Conservation (phyloP, 2,329 filamentous ascomycete species). For the Penicillium paneum region DNA sequence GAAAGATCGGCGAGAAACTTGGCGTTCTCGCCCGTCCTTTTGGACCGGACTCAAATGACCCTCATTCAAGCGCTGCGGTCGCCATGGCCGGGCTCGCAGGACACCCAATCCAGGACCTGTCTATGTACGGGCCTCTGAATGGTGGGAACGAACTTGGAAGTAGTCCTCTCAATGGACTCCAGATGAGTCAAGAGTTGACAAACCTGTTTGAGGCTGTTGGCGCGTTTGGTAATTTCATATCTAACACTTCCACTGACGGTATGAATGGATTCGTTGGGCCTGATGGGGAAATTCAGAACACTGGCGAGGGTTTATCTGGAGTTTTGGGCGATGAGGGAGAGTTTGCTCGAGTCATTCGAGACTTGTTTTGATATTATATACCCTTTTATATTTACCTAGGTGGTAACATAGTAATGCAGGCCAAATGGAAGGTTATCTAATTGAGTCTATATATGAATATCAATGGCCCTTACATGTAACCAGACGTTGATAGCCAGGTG, state of each 20-base stretch:
- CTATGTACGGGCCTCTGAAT: conserved; percentile 46
- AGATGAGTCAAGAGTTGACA: conserved; percentile 59
- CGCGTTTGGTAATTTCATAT: conserved; percentile 46
- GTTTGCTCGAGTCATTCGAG: conserved; percentile 57
- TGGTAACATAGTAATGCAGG: background rate
- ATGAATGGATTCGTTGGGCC: conserved; percentile 39
- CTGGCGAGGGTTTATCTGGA: conserved; percentile 44
- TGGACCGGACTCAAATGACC: conserved; percentile 47
- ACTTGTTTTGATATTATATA: conserved; percentile 50
- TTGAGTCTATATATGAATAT: background rate
- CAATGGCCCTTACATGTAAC: background rate
- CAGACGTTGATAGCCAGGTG: background rate
- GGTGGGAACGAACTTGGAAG: conserved; percentile 46
- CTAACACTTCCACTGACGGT: conserved; percentile 32
- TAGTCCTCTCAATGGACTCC: conserved; percentile 57
- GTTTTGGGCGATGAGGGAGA: conserved; percentile 58
- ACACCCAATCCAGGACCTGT: conserved; percentile 58
- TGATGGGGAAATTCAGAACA: conserved; percentile 41
- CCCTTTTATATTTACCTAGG: background rate
- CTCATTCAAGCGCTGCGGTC: conserved; percentile 60
- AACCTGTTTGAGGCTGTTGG: conserved; percentile 63
- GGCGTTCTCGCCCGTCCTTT: conserved; percentile 48
- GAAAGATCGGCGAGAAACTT: conserved; percentile 60
- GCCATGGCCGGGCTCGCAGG: conserved; percentile 65
- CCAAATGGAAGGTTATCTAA: background rate